A percentile compares a stretch with the other conserved stretches of the same genome.
Evolutionary conservation across 176 grass and related monocot genomes (phyloP).

Genomic region (Puccinellia tenuiflora): DNA sequence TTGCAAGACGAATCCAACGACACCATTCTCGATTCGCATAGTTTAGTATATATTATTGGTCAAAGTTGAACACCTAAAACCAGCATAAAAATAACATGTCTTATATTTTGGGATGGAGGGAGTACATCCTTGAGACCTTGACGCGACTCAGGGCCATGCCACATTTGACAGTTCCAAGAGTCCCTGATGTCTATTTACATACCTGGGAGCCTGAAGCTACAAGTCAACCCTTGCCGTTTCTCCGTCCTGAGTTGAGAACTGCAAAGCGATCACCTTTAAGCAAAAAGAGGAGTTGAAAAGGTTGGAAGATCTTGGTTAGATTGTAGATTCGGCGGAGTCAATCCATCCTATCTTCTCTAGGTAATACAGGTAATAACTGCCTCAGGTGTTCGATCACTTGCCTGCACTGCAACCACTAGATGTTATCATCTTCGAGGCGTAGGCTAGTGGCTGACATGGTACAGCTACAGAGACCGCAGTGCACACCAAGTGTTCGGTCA

Average conservation of each 20-base stretch:
- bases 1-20: no score
- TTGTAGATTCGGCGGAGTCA: slow-evolving; percentile 1
- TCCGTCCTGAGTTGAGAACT: slow-evolving; percentile 11
- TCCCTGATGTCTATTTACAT: no score
- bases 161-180: no score
- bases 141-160: no score
- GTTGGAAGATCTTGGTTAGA: slow-evolving; percentile 13
- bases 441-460: background rate
- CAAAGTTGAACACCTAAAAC: no score
- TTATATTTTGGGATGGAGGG: no score
- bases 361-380: slow-evolving; percentile 1
- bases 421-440: background rate
- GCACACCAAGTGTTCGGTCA: slow-evolving; percentile 5
- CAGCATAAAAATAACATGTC: no score
- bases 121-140: no score
- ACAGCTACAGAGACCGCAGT: background rate
- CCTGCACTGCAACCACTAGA: background rate
- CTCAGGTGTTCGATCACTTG: slow-evolving; percentile 1
- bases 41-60: no score
- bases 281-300: slow-evolving; percentile 1
- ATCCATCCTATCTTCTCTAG: background rate
- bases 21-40: no score
- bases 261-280: slow-evolving; percentile 12
- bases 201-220: no score
- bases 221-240: no score